Evolutionary conservation across 179 eudicot species (phyloP), one percentile per base, ranked within the genome.

Genomic region (Drosera spatulata): DNA sequence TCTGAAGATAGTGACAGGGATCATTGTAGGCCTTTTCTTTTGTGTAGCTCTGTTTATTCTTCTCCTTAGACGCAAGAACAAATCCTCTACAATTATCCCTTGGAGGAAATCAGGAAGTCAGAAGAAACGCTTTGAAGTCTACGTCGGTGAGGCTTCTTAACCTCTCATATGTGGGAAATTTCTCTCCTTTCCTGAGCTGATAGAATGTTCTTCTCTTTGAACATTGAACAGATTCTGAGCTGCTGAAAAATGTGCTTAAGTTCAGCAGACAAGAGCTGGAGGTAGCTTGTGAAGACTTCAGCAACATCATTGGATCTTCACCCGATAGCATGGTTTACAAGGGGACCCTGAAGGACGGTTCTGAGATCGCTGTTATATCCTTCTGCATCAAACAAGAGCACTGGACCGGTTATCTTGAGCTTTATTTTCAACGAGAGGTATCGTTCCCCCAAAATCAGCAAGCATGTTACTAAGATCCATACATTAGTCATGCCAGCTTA

Each of bases 271-370:
- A 86, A 72, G 97, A 86, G 58, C 99, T 93, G 39, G 99, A 93
- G 77, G 85, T 89, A 56, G 97, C 97, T 8, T 93, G 99, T 71
- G 99, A 93, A 80, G 99, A 93, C 75, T 93, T 93, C 63, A 93
- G 99, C 74, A 93, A 93, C 69, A 81, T 93, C 50, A 86, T 93
- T 39, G 99, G 97, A 50, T 84, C 97, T 15, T 93, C 95, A 43
- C 74, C 82, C 5, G 97, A 93, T 55, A 89, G 97, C 69, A 59
- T 76, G 60, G 84, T 93, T 55, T 93, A 93, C 77, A 93, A 93
- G 74, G 99, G 99, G 59, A 93, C 45, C 58, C 55, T 86, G 73
- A 89, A 86, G 71, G 94, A 84, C 55, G 99, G 95, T 48, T 83
- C 95, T 15, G 99, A 93, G 76, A 85, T 93, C 58, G 99, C 99